Base-by-base conservation (phyloP, 2,329 filamentous ascomycete species). In the Pseudocercospora fijiensis region DNA sequence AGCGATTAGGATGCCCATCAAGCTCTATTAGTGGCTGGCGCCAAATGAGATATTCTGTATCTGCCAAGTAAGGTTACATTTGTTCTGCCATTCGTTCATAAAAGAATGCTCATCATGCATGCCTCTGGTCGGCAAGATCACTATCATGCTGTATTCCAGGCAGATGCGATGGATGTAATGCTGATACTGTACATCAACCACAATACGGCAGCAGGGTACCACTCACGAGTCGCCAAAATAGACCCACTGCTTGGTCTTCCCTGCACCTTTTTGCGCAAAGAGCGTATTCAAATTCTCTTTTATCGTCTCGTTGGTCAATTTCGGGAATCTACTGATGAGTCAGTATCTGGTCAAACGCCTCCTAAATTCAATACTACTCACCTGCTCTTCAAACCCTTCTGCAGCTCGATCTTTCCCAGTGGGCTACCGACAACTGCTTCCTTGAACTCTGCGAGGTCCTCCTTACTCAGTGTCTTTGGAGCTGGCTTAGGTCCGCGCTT, bases 321-420 rank as follows among this genome's bases (percentile, higher is more conserved):
- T 88, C 0, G 88, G 86, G 69, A 94, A 92, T 69, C 84, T 86
- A 69, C 11, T 4, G 28, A 57, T 8, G 60, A 43, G 58, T 72
- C 49, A 72, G 63, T 47, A 28, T 28, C 13, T 41, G 49, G n/a
- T 33, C 18, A 3, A 27, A 41, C 47, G 3, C 8, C 16, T 10
- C 9, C 28, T 28, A 22, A 45, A 16, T 24, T 10, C 2, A 45
- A 7, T 8, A 20, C 13, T n/a, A 71, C 80, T 64, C 76, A 85
- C 80, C 86, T 83, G 73, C 89, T 88, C 76, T 92, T 91, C 65
- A 96, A 76, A 4, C 89, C 83, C 75, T 94, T 91, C 8, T 91
- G 82, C 69, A 95, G 78, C 7, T 90, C 91, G 1, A 87, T 77
- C 77, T 95, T 95, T 43, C 86, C 90, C 56, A 92, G 80, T 77